phyloP scores from a whole-genome alignment of 2,329 filamentous ascomycete species.

The Fusarium anguioides region DNA sequence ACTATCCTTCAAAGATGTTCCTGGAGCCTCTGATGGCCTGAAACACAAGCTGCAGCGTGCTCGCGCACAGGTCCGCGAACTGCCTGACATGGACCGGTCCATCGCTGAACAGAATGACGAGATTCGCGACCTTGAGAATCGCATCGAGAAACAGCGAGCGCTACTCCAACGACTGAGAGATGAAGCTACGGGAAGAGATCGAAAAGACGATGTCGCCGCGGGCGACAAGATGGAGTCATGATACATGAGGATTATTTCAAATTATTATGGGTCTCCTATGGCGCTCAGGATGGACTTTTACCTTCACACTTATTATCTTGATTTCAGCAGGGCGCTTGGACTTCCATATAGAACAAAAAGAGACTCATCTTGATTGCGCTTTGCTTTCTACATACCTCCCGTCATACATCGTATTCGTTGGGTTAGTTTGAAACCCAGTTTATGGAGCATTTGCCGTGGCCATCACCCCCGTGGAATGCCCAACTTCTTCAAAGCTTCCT shows the following conservation, averaged over 20 bases:
- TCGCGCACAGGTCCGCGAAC: constrained; percentile 68
- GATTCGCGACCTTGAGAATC: constrained; percentile 72
- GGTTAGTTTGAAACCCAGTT: constrained; percentile 2
- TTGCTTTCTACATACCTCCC: constrained; percentile 17
- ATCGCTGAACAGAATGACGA: constrained; percentile 77
- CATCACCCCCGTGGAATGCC: constrained; percentile 51
- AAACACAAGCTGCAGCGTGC: constrained; percentile 88
- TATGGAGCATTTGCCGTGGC: background rate
- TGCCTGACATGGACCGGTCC: constrained; percentile 77
- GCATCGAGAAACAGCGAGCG: constrained; percentile 70
- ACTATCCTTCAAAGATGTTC: constrained; percentile 76
- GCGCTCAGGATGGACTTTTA: background rate
- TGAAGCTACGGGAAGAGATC: constrained; percentile 54
- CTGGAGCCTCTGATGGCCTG: constrained; percentile 79
- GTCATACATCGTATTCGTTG: background rate
- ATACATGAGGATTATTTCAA: constrained; percentile 19
- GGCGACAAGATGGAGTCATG: constrained; percentile 57
- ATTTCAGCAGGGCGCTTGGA: constrained; percentile 28
- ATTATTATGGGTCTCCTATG: constrained; percentile 12
- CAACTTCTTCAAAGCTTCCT: constrained; percentile 71
- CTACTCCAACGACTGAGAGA: constrained; percentile 65
- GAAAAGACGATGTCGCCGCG: constrained; percentile 44
- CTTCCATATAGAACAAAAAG: constrained; percentile 13
- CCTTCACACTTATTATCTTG: background rate
- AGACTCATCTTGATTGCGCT: constrained; percentile 20